phyloP scores from a whole-genome alignment of 306 rosid genomes.

The Rosa chinensis region DNA sequence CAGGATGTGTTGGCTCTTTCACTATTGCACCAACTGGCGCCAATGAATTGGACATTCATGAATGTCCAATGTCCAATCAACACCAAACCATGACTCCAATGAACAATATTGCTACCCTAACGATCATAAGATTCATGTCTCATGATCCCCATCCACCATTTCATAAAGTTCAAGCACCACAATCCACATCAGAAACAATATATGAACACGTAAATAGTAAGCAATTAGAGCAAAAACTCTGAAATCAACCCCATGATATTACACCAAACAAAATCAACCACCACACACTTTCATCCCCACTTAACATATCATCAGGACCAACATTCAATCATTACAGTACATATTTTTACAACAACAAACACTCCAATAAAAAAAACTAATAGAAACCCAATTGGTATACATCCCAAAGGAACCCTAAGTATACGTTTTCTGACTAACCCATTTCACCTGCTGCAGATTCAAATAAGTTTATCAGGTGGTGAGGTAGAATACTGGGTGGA shows the following conservation, averaged over 20 bases:
- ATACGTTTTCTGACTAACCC: slow-evolving; percentile 20
- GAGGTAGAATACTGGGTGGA: slow-evolving; percentile 45
- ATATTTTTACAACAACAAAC: neutral
- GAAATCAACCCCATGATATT: neutral
- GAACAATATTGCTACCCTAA: neutral
- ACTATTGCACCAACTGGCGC: no score
- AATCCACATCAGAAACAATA: neutral
- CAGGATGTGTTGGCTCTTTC: no score
- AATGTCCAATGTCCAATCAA: no score
- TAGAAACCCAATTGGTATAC: neutral
- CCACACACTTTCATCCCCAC: neutral
- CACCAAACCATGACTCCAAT: no score
- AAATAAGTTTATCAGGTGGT: slow-evolving; percentile 24
- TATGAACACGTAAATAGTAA: neutral
- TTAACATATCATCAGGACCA: neutral
- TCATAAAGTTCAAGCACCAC: neutral
- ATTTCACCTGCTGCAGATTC: neutral
- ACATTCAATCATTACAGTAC: neutral
- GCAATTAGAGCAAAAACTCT: neutral
- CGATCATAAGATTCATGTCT: neutral
- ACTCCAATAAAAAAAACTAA: neutral
- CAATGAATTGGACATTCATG: no score
- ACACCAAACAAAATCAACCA: neutral
- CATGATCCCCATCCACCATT: neutral
- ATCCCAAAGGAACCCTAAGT: neutral